Conservation (phyloP, 768 basidiomycete species). For the Leccinellum rugosiceps region DNA sequence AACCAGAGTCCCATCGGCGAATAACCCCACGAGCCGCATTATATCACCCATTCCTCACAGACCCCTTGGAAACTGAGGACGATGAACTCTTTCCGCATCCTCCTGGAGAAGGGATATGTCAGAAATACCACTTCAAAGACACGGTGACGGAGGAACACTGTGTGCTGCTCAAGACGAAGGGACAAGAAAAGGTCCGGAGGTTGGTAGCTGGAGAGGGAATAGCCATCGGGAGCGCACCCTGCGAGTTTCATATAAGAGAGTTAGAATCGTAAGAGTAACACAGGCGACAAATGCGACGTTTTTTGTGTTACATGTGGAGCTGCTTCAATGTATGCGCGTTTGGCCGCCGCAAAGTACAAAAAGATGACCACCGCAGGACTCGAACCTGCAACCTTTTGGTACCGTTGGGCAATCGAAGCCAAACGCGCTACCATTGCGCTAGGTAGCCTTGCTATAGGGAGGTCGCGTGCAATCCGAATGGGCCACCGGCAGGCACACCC, state of each 20-base stretch:
- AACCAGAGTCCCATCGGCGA: slow-evolving; percentile 74
- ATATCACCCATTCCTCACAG: slow-evolving; percentile 72
- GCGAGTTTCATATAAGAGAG: slow-evolving; percentile 52
- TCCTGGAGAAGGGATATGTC: slow-evolving; percentile 66
- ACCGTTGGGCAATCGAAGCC: slow-evolving; percentile 76
- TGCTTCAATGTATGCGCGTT: not conserved
- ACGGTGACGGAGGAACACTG: slow-evolving; percentile 54
- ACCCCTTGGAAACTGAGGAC: slow-evolving; percentile 47
- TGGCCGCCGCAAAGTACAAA: not conserved
- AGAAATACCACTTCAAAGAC: slow-evolving; percentile 56
- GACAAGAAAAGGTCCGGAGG: slow-evolving; percentile 32
- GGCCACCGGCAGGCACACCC: not conserved
- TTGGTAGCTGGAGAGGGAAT: slow-evolving; percentile 43
- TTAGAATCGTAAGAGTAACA: slow-evolving; percentile 13
- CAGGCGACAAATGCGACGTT: not conserved
- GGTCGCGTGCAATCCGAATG: not conserved
- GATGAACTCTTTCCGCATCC: slow-evolving; percentile 70
- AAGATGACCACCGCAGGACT: slow-evolving; percentile 85
- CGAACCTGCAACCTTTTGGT: slow-evolving; percentile 98
- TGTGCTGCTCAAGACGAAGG: slow-evolving; percentile 42
- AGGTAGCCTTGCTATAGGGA: slow-evolving; percentile 42
- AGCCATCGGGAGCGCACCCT: slow-evolving; percentile 56
- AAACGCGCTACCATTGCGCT: slow-evolving; percentile 96
- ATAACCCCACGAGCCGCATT: slow-evolving; percentile 75
- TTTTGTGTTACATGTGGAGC: not conserved